Evolutionary conservation across 495 filamentous ascomycete species (phyloP).

Genomic region (Aspergillus cristatus): DNA sequence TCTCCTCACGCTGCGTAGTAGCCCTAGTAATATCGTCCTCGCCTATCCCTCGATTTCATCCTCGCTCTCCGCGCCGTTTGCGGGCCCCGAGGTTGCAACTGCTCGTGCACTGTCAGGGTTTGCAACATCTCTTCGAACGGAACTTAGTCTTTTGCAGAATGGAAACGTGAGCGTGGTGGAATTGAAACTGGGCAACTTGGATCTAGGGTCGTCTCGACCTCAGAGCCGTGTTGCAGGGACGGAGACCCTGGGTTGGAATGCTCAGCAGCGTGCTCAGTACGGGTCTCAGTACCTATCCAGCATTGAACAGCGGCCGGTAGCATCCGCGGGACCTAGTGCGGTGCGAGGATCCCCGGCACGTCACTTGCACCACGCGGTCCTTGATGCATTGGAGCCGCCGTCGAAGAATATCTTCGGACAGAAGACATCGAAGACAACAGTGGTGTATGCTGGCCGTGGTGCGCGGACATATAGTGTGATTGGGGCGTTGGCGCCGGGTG

Average conservation of each 20-base stretch:
- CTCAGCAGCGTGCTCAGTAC: slow-evolving; percentile 37
- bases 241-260: slow-evolving; percentile 59
- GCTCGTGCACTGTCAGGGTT: slow-evolving; percentile 75
- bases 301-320: slow-evolving; percentile 34
- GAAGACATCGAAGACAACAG: slow-evolving; percentile 29
- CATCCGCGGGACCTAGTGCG: slow-evolving; percentile 31
- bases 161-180: slow-evolving; percentile 65
- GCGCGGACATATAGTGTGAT: slow-evolving; percentile 76
- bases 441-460: slow-evolving; percentile 71
- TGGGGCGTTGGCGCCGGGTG: slow-evolving; percentile 70
- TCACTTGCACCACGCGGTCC: slow-evolving; percentile 73
- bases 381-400: slow-evolving; percentile 64
- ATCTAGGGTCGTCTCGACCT: slow-evolving; percentile 42
- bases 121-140: slow-evolving; percentile 61
- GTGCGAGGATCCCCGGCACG: slow-evolving; percentile 58
- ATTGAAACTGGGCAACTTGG: slow-evolving; percentile 80
- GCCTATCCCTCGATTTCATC: slow-evolving; percentile 80
- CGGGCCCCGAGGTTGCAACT: slow-evolving; percentile 70
- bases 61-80: slow-evolving; percentile 72
- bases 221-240: slow-evolving; percentile 40
- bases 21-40: slow-evolving; percentile 57
- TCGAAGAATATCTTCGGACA: slow-evolving; percentile 31
- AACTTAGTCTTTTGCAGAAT: slow-evolving; percentile 47
- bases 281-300: slow-evolving; percentile 35
- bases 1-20: slow-evolving; percentile 49